Conservation (phyloP, 2,329 filamentous ascomycete species). For the Mycosphaerelloides madeirae region DNA sequence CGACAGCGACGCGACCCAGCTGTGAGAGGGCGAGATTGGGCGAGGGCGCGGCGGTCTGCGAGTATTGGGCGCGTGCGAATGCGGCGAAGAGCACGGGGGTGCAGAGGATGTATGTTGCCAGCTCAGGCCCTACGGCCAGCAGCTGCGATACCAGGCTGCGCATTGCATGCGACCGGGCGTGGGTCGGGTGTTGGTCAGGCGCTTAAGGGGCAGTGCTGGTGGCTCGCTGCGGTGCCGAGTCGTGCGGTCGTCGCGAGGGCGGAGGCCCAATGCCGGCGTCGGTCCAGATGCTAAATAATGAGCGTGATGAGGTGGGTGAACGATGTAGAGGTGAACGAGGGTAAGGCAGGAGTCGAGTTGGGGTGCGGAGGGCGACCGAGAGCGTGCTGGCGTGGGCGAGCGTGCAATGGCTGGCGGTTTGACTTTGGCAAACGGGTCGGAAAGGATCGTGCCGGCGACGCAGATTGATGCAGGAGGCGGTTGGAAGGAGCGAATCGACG, state of each 20-base stretch:
- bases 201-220: not conserved
- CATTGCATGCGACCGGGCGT: conserved; percentile 15
- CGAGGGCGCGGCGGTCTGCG: conserved; percentile 42
- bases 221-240: not conserved
- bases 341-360: too few species aligned
- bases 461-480: too few species aligned
- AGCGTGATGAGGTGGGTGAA: not conserved
- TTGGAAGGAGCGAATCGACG: too few species aligned
- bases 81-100: conserved; percentile 20
- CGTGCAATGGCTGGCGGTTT: too few species aligned
- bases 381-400: too few species aligned
- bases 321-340: too few species aligned
- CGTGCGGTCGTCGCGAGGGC: not conserved
- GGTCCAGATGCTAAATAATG: not conserved
- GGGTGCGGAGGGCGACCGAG: too few species aligned
- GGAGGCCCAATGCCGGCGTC: too few species aligned
- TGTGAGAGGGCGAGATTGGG: conserved; percentile 73
- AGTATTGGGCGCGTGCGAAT: conserved; percentile 15
- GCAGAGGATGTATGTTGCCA: conserved; percentile 30
- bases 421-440: too few species aligned
- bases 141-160: conserved; percentile 29
- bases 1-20: conserved; percentile 78
- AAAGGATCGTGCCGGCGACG: too few species aligned
- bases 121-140: conserved; percentile 33
- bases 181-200: conserved; percentile 1